phyloP scores from a whole-genome alignment of 305 asterid species.

The Fraxinus floribunda region DNA sequence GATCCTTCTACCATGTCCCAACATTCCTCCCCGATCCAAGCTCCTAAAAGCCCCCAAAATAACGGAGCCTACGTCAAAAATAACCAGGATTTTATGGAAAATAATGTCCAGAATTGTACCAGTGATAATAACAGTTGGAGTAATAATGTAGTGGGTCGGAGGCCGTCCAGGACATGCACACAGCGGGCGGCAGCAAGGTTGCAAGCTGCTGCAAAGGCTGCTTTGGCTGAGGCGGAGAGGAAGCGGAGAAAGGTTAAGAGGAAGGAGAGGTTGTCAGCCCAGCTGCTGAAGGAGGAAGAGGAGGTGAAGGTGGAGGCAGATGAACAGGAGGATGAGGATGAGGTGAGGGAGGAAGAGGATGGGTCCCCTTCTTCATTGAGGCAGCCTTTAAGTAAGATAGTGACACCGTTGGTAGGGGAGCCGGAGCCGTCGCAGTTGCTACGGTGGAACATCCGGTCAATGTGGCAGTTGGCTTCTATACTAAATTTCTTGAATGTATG shows the following conservation, averaged over 20 bases:
- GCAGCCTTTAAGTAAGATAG: slow-evolving; percentile 50
- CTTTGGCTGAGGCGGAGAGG: slow-evolving; percentile 52
- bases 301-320: slow-evolving; percentile 24
- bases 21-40: background rate
- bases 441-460: slow-evolving; percentile 80
- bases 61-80: background rate
- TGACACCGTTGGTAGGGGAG: slow-evolving; percentile 76
- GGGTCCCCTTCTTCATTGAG: slow-evolving; percentile 40
- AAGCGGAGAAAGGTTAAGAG: slow-evolving; percentile 51
- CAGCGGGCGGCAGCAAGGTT: slow-evolving; percentile 80
- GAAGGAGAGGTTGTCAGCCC: slow-evolving; percentile 52
- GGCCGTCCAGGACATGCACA: slow-evolving; percentile 96
- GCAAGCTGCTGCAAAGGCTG: slow-evolving; percentile 83
- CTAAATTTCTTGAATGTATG: slow-evolving; percentile 92
- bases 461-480: slow-evolving; percentile 97
- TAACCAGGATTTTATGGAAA: background rate
- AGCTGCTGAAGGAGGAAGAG: slow-evolving; percentile 62
- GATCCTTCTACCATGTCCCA: slow-evolving; percentile 28
- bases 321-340: slow-evolving; percentile 41
- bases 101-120: slow-evolving; percentile 25
- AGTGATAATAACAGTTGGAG: slow-evolving; percentile 27
- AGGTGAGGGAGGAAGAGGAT: slow-evolving; percentile 44
- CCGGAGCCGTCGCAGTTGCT: slow-evolving; percentile 84
- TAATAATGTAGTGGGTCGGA: slow-evolving; percentile 40
- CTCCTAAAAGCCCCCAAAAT: background rate